phyloP scores from a whole-genome alignment of 2,329 filamentous ascomycete species.

The Sphaerulina vaccinii region DNA sequence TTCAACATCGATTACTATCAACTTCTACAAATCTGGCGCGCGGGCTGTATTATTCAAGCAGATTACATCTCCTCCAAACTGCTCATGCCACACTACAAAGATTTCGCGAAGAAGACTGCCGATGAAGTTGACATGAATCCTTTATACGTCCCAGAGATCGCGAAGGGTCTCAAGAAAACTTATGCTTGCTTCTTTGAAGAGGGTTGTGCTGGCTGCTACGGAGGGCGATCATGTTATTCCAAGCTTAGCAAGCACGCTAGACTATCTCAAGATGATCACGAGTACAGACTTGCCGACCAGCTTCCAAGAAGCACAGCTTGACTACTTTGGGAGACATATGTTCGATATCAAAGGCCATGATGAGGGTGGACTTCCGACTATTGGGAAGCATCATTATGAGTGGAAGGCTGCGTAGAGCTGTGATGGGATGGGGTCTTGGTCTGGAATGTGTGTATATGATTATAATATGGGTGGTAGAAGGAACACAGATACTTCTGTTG shows the following conservation, averaged over 20 bases:
- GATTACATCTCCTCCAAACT: slow-evolving; percentile 61
- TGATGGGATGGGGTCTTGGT: not conserved
- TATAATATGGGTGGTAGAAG: too few relatives aligned
- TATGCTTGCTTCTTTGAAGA: slow-evolving; percentile 56
- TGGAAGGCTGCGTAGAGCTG: slow-evolving; percentile 51
- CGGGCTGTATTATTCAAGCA: slow-evolving; percentile 69
- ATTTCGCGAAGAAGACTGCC: slow-evolving; percentile 5
- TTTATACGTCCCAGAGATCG: slow-evolving; percentile 49
- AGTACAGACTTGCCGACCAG: slow-evolving; percentile 62
- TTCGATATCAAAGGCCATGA: slow-evolving; percentile 59
- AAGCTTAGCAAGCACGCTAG: slow-evolving; percentile 60
- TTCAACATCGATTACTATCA: slow-evolving; percentile 58
- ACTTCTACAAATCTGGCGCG: slow-evolving; percentile 64
- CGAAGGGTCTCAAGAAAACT: slow-evolving; percentile 53
- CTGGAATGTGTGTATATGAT: too few relatives aligned
- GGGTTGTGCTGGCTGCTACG: slow-evolving; percentile 55
- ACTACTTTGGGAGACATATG: slow-evolving; percentile 68
- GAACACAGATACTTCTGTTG: too few relatives aligned
- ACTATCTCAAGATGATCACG: slow-evolving; percentile 65
- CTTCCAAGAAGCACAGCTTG: slow-evolving; percentile 70
- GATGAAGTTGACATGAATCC: slow-evolving; percentile 47
- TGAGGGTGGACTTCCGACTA: slow-evolving; percentile 51
- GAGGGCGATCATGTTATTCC: slow-evolving; percentile 61
- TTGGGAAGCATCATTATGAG: slow-evolving; percentile 63
- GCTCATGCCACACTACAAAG: slow-evolving; percentile 49